Evolutionary conservation across 768 basidiomycete genomes (phyloP), one percentile per base, ranked within the genome.

Genomic region (Bullera alba): DNA sequence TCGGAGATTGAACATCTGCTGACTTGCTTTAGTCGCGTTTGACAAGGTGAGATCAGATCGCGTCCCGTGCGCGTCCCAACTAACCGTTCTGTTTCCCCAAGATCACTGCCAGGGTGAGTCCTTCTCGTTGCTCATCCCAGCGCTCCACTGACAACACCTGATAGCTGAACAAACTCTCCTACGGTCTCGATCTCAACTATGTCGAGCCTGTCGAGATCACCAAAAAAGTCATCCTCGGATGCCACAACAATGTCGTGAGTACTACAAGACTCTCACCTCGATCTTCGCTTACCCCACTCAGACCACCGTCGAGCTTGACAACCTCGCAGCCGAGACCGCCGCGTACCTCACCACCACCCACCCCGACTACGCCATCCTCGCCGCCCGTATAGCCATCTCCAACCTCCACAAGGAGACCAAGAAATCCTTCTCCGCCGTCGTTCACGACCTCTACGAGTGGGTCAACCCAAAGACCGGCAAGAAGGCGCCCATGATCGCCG

Each of bases 321-420:
- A 95, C 72, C 84, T 96, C 34, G 92, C 92, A 0, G 85, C 92
- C 5, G 92, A 96, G 76, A 99, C 95, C 3, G 91, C 95, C 7
- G 95, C 95, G 0, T 96, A 85, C 71, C 82, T 97, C 54, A 97
- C 95, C 4, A 97, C 93, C 23, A 90, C 88, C 60, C 90, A 92
- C 67, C 91, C 93, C 6, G 95, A 99, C 71, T 99, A 99, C 63
- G 95, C 95, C 22, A 83, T 97, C 53, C 87, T 99, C 56, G 95
- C 95, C 4, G 95, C 95, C 19, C 89, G 95, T 51, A 97, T 99
- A 47, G 95, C 95, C 49, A 90, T 99, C 64, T 96, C 93, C 42
- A 99, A 97, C 70, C 76, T 97, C 10, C 95, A 99, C 80, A 97
- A 99, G 67, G 93, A 99, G 76, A 97, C 95, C 16, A 96, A 91